Evolutionary conservation across 2,329 filamentous ascomycete genomes (phyloP).

Genomic region (Hansfordia pulvinata): DNA sequence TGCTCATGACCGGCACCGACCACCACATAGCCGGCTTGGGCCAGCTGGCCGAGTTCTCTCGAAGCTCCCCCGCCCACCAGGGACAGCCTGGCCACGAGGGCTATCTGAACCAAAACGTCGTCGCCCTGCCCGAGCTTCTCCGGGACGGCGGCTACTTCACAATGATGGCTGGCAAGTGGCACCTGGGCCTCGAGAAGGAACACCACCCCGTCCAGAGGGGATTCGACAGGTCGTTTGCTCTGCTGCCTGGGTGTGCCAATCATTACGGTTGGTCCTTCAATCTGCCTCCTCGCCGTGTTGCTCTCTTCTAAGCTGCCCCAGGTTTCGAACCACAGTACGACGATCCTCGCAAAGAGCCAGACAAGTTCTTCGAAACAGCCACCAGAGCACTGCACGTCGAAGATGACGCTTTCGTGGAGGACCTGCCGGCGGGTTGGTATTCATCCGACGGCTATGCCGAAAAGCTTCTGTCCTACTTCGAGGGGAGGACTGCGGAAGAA

Average conservation of each 20-base stretch:
- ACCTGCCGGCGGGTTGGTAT: slow-evolving; percentile 29
- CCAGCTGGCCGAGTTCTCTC: slow-evolving; percentile 32
- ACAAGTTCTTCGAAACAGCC: slow-evolving; percentile 5
- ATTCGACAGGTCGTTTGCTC: slow-evolving; percentile 37
- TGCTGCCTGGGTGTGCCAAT: slow-evolving; percentile 38
- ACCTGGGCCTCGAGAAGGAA: slow-evolving; percentile 32
- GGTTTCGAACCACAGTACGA: too few relatives aligned
- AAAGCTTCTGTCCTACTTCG: slow-evolving; percentile 24
- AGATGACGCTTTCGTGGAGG: slow-evolving; percentile 7
- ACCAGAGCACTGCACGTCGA: slow-evolving; percentile 2
- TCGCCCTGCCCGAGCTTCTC: slow-evolving; percentile 36
- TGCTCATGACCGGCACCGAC: slow-evolving; percentile 47
- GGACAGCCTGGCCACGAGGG: slow-evolving; percentile 16
- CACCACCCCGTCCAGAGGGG: slow-evolving; percentile 34
- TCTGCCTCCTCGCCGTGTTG: too few relatives aligned
- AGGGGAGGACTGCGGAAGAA: slow-evolving; percentile 16
- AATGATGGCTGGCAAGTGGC: slow-evolving; percentile 44
- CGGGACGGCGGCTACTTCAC: slow-evolving; percentile 41
- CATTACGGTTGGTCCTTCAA: slow-evolving; percentile 21
- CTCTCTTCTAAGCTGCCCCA: too few relatives aligned
- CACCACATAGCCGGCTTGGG: slow-evolving; percentile 40
- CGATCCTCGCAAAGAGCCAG: too few relatives aligned
- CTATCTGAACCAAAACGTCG: slow-evolving; percentile 16
- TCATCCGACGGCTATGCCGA: slow-evolving; percentile 29
- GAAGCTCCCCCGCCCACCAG: slow-evolving; percentile 14